These are phyloP conservation scores for Backusella morwellensis DNA, from an alignment of 192 early-diverging fungal genomes.

Conservation along the genomic window DNA sequence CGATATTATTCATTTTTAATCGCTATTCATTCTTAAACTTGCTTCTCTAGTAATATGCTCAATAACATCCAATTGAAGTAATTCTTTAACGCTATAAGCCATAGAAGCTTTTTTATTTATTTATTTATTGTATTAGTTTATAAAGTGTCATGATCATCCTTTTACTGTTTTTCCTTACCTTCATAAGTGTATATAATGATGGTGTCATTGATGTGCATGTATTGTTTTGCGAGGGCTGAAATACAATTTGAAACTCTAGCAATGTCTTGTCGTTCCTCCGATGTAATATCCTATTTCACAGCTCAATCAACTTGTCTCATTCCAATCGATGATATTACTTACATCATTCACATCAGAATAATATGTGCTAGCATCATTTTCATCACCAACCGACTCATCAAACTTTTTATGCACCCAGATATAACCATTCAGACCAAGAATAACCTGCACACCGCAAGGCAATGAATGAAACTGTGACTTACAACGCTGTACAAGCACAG, in stretches of 20 bases:
- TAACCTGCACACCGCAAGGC: slow-evolving; percentile 88
- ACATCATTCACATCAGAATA: slow-evolving; percentile 92
- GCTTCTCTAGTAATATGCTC: slow-evolving; percentile 35
- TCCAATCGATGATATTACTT: neutral
- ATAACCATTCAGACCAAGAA: slow-evolving; percentile 95
- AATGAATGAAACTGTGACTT: slow-evolving; percentile 95
- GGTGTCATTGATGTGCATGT: slow-evolving; percentile 84
- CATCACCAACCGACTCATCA: slow-evolving; percentile 50
- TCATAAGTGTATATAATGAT: slow-evolving; percentile 92
- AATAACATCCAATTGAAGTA: slow-evolving; percentile 32
- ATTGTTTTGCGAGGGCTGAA: slow-evolving; percentile 69
- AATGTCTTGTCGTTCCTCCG: slow-evolving; percentile 75
- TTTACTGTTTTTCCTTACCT: slow-evolving; percentile 33
- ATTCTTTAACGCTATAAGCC: slow-evolving; percentile 30
- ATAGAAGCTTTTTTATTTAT: slow-evolving; percentile 28
- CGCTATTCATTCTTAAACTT: slow-evolving; percentile 7
- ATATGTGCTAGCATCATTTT: slow-evolving; percentile 77
- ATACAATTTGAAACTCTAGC: slow-evolving; percentile 92
- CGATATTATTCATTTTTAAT: neutral
- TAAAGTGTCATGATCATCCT: neutral
- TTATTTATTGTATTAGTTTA: neutral
- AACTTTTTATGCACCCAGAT: slow-evolving; percentile 88
- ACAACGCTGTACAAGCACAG: slow-evolving; percentile 84
- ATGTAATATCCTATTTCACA: slow-evolving; percentile 50
- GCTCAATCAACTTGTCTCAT: no score